phyloP scores from a whole-genome alignment of 73 alveolate species.

The Effrenium voratum region DNA sequence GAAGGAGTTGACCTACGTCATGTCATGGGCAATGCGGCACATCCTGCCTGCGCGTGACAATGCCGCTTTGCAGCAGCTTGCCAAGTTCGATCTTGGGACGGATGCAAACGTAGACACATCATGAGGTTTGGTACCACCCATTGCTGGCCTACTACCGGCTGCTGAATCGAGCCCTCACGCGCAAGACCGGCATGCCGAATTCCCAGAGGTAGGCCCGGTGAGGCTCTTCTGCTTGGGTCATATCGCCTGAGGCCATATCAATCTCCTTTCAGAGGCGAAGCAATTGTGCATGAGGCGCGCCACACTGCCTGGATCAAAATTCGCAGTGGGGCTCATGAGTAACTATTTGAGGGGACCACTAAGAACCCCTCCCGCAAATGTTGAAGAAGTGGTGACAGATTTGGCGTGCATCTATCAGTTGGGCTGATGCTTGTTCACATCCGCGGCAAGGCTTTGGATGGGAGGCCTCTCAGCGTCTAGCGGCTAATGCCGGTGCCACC shows the following conservation, averaged over 20 bases:
- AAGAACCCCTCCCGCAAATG: no score
- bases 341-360: no score
- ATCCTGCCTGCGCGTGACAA: conserved; percentile 80
- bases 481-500: neutral
- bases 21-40: conserved; percentile 94
- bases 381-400: no score
- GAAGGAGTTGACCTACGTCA: conserved; percentile 68
- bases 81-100: neutral
- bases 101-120: neutral
- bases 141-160: conserved; percentile 48
- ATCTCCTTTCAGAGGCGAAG: conserved; percentile 59
- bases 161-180: conserved; percentile 44
- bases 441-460: no score
- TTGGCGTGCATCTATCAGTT: no score
- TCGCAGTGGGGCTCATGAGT: no score
- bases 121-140: conserved; percentile 58
- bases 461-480: no score
- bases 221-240: no score
- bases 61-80: conserved; percentile 34
- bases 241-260: conserved; percentile 50
- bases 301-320: neutral
- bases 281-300: conserved; percentile 48
- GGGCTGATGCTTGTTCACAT: no score
- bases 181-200: conserved; percentile 26
- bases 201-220: conserved; percentile 19